Evolutionary conservation across 192 early-diverging fungal genomes (phyloP).

Genomic region (Linnemannia exigua): DNA sequence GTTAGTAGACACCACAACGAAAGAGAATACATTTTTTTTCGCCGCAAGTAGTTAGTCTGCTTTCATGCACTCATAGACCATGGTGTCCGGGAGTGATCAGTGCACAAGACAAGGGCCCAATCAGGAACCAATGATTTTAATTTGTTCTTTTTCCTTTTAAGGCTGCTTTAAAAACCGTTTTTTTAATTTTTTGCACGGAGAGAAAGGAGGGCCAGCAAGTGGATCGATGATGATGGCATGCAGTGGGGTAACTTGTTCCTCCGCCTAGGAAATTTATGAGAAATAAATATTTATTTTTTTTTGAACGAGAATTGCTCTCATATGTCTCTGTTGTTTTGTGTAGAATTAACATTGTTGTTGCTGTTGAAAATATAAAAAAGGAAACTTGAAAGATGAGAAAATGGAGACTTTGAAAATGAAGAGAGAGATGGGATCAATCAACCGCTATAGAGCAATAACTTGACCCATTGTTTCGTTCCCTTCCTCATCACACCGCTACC

Average conservation of each 20-base stretch:
- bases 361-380: background rate
- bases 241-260: slow-evolving; percentile 17
- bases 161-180: background rate
- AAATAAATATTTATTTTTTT: background rate
- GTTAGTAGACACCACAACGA: too few relatives aligned
- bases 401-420: background rate
- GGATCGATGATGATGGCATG: slow-evolving; percentile 15
- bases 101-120: background rate
- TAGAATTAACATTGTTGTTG: background rate
- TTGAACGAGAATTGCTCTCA: background rate
- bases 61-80: too few relatives aligned
- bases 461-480: background rate
- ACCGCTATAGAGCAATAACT: background rate
- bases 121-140: background rate
- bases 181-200: background rate
- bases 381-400: background rate
- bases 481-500: background rate
- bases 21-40: too few relatives aligned
- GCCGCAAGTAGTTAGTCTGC: too few relatives aligned
- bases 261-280: background rate
- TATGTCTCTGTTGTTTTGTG: background rate
- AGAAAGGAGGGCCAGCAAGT: background rate
- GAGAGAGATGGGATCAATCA: background rate
- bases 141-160: background rate
- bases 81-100: background rate